Percentiles rank a stretch among this genome's conserved stretches.
phyloP scores from a whole-genome alignment of 495 filamentous ascomycete genomes.

The Penicillium ucsense region DNA sequence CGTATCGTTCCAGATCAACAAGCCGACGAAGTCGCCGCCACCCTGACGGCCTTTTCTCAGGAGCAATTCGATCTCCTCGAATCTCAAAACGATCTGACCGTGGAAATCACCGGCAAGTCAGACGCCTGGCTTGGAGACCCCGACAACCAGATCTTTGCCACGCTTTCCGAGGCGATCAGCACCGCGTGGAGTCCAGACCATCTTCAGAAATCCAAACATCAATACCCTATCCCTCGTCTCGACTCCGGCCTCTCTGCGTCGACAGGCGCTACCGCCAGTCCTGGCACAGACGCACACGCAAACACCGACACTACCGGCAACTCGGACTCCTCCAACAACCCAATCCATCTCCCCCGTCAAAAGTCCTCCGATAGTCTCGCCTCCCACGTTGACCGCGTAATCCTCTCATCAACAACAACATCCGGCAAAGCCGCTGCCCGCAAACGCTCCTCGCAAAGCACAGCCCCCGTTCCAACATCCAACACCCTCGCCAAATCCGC shows the following conservation, averaged over 20 bases:
- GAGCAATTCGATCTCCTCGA: conserved; percentile 63
- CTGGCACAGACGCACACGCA: too few relatives aligned
- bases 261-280: too few relatives aligned
- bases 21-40: conserved; percentile 58
- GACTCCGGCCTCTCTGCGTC: conserved; percentile 1
- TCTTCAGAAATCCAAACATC: conserved; percentile 16
- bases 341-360: conserved; percentile 20
- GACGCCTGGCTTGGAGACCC: conserved; percentile 95
- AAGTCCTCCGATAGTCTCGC: conserved; percentile 37
- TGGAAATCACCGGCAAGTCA: conserved; percentile 82
- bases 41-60: conserved; percentile 55
- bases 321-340: conserved; percentile 4
- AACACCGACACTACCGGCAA: background rate
- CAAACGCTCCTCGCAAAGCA: conserved; percentile 25
- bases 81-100: conserved; percentile 69
- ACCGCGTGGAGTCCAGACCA: conserved; percentile 55
- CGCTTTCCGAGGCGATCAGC: conserved; percentile 77
- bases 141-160: conserved; percentile 81
- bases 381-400: conserved; percentile 38
- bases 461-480: conserved; percentile 43
- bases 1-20: conserved; percentile 91
- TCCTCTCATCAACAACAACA: conserved; percentile 35
- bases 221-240: conserved; percentile 19
- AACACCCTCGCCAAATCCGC: conserved; percentile 45
- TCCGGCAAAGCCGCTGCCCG: conserved; percentile 26